Evolutionary conservation across 371 early-diverging fungal species (phyloP), one percentile per base, ranked within the genome.

Genomic region (Funneliformis caledonium): DNA sequence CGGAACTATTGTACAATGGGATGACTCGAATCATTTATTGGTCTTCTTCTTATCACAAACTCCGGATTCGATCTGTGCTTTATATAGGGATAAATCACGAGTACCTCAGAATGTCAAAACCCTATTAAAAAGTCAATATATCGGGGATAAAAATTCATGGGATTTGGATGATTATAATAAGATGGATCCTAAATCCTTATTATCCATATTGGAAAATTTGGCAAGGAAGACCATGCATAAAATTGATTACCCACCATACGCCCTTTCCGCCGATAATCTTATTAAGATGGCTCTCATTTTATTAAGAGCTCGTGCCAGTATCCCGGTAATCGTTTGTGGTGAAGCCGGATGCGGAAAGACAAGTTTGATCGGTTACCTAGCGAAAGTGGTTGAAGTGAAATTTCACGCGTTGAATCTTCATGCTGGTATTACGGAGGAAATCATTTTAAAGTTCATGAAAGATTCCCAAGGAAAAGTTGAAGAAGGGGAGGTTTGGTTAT

Each of bases 301-400:
- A 7, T 70, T 80, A 50, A 52, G 80, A 61, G 61, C 80, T 26
- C 52, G 80, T 59, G 80, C 80, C 22, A 69, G 61, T 61, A 80
- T 80, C 16, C 80, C 80, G 0, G 80, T 80, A 8, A 52, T 80
- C 8, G 47, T 80, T 22, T 80, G 80, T 47, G 80, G 80, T 6
- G 80, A 80, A 69, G 80, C 72, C 7, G 80, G 80, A 45, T 80
- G 80, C 26, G 80, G 80, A 37, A 80, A 80, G 61, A 81, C 81
- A 11, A 77, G 78, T 80, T 68, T 81, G 26, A 67, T 81, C 9
- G 31, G 64, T 8, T 81, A 52, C n/a, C 60, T 81, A n/a, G 12
- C 81, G 10, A 48, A 47, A 48, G 77, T 76, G 0, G 65, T 81
- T 4, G 81, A 78, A 59, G 81, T 81, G 10, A 9, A 76, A 31